Evolutionary conservation across 352 stramenopile genomes (phyloP).

Genomic region (Phytophthora sansomeana): DNA sequence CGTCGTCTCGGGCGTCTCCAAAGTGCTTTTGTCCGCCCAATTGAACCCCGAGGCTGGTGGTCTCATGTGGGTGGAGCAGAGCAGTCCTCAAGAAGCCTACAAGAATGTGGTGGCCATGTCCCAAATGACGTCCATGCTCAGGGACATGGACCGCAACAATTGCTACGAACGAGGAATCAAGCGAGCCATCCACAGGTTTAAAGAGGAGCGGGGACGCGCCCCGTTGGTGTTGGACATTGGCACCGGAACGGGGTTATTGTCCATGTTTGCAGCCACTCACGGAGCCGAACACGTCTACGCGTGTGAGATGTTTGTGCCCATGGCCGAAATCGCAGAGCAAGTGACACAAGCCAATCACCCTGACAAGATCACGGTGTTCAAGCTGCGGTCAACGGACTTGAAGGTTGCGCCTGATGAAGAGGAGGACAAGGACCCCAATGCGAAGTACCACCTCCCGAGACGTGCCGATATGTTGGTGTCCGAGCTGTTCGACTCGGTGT

Average conservation of each 20-base stretch:
- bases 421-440: slow-evolving; percentile 10
- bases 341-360: slow-evolving; percentile 76
- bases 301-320: slow-evolving; percentile 92
- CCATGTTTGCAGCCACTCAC: slow-evolving; percentile 88
- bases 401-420: slow-evolving; percentile 37
- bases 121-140: slow-evolving; percentile 91
- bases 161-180: slow-evolving; percentile 84
- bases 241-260: slow-evolving; percentile 80
- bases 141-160: slow-evolving; percentile 76
- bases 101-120: slow-evolving; percentile 88
- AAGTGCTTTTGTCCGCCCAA: slow-evolving; percentile 76
- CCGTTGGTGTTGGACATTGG: slow-evolving; percentile 87
- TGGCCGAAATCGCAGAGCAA: slow-evolving; percentile 81
- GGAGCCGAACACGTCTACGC: slow-evolving; percentile 91
- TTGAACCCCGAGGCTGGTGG: slow-evolving; percentile 76
- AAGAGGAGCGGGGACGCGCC: slow-evolving; percentile 40
- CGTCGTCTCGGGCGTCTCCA: slow-evolving; percentile 65
- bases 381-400: slow-evolving; percentile 79
- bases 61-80: slow-evolving; percentile 86
- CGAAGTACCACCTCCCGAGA: slow-evolving; percentile 54
- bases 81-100: slow-evolving; percentile 64
- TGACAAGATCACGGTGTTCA: slow-evolving; percentile 81
- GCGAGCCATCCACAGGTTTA: slow-evolving; percentile 65
- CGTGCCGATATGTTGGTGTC: slow-evolving; percentile 93
- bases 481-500: slow-evolving; percentile 92